These are phyloP conservation scores for Raffaelea ambrosiae DNA, from an alignment of 2,329 filamentous ascomycete genomes.

Conservation along the genomic window DNA sequence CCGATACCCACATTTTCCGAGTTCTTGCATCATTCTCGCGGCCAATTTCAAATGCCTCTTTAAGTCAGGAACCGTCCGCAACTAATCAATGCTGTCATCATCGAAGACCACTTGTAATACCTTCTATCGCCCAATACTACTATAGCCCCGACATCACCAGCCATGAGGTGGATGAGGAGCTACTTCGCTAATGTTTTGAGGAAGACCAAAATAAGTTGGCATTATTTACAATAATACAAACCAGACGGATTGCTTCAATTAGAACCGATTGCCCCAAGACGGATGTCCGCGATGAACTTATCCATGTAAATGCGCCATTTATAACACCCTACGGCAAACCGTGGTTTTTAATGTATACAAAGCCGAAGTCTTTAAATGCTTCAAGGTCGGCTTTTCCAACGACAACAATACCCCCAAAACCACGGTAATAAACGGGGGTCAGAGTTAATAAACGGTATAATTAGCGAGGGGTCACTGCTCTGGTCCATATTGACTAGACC, in stretches of 20 bases:
- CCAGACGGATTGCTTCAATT: too few relatives aligned
- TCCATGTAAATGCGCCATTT: constrained; percentile 25
- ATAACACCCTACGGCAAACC: constrained; percentile 24
- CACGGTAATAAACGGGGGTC: constrained; percentile 4
- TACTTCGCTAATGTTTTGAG: constrained; percentile 22
- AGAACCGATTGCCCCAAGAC: too few relatives aligned
- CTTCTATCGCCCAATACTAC: constrained; percentile 26
- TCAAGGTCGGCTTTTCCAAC: constrained; percentile 11
- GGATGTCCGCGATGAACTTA: constrained; percentile 8
- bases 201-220: constrained; percentile 21
- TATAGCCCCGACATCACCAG: constrained; percentile 27
- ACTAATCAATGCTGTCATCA: constrained; percentile 14
- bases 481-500: too few relatives aligned
- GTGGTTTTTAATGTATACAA: constrained; percentile 26
- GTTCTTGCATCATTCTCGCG: constrained; percentile 20
- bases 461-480: neutral
- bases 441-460: constrained; percentile 12
- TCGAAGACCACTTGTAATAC: constrained; percentile 24
- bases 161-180: constrained; percentile 25
- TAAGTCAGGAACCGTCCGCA: constrained; percentile 24
- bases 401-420: constrained; percentile 1
- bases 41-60: constrained; percentile 32
- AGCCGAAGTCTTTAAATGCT: constrained; percentile 23
- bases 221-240: too few relatives aligned
- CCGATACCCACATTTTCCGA: constrained; percentile 30